These are phyloP conservation scores for Xylaria sp. DNA, from an alignment of 495 filamentous ascomycete genomes.

Conservation along the genomic window DNA sequence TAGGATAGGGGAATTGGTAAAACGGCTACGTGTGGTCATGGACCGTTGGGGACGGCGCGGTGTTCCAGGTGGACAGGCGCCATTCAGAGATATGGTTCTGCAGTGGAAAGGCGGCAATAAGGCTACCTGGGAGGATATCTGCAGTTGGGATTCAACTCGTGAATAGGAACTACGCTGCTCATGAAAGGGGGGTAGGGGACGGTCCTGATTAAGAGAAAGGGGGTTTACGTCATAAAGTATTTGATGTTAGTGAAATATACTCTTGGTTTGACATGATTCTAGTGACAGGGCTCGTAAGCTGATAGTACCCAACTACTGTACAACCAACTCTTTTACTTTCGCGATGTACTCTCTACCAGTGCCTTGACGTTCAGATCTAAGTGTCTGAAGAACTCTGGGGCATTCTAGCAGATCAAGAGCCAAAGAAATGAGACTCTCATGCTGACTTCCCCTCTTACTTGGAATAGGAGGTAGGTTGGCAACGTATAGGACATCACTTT, in stretches of 20 bases:
- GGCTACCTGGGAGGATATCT: conserved; percentile 1
- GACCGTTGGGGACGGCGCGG: conserved; percentile 13
- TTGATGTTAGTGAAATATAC: not conserved
- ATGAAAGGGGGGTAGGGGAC: not conserved
- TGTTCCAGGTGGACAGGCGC: not conserved
- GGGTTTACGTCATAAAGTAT: not conserved
- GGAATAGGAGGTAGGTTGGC: too few relatives aligned
- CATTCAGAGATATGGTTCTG: not conserved
- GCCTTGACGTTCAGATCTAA: too few relatives aligned
- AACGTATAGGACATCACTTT: too few relatives aligned
- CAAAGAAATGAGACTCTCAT: too few relatives aligned
- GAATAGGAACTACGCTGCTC: not conserved
- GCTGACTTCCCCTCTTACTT: too few relatives aligned
- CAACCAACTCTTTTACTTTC: too few relatives aligned
- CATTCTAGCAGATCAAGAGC: too few relatives aligned
- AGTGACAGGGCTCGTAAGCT: too few relatives aligned
- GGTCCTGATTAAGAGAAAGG: not conserved
- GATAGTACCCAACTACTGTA: too few relatives aligned
- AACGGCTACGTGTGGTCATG: conserved; percentile 5
- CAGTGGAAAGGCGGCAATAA: conserved; percentile 5
- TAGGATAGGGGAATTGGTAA: not conserved
- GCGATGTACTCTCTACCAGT: too few relatives aligned
- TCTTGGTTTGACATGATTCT: not conserved
- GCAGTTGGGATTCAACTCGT: conserved; percentile 9
- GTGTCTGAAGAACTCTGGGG: too few relatives aligned